Conservation (phyloP, 2,329 filamentous ascomycete species). For the Colletotrichum coccodes region DNA sequence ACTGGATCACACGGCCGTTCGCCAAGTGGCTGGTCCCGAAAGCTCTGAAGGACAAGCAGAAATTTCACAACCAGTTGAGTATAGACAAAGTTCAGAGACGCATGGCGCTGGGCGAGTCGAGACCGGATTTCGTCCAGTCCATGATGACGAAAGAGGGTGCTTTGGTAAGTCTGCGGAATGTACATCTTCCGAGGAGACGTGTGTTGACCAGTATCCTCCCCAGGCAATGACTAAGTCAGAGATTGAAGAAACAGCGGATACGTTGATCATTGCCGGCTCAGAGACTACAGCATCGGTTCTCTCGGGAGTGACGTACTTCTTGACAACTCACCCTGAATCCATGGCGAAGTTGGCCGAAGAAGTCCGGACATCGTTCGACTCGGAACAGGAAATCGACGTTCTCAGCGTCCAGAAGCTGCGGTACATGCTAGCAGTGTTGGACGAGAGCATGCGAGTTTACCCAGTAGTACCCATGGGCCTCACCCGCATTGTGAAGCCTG, state of each 20-base stretch:
- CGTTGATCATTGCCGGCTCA: slow-evolving; percentile 48
- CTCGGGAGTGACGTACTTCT: slow-evolving; percentile 50
- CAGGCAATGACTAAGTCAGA: slow-evolving; percentile 18
- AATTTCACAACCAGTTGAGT: slow-evolving; percentile 13
- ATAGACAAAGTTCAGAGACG: slow-evolving; percentile 18
- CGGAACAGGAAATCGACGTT: slow-evolving; percentile 49
- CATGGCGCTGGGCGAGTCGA: slow-evolving; percentile 29
- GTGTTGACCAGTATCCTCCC: neutral
- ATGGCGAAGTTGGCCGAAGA: slow-evolving; percentile 50
- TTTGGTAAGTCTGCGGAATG: neutral
- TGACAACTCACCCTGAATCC: slow-evolving; percentile 44
- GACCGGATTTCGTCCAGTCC: slow-evolving; percentile 35
- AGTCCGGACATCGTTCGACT: slow-evolving; percentile 48
- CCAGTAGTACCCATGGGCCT: slow-evolving; percentile 41
- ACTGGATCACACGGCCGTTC: neutral
- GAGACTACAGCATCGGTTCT: slow-evolving; percentile 58
- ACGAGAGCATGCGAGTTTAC: slow-evolving; percentile 51
- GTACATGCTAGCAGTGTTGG: slow-evolving; percentile 52
- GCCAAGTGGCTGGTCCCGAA: slow-evolving; percentile 8
- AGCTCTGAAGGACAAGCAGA: neutral
- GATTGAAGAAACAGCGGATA: slow-evolving; percentile 28
- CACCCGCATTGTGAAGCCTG: slow-evolving; percentile 40
- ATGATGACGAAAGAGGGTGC: slow-evolving; percentile 33
- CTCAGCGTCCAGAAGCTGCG: slow-evolving; percentile 40
- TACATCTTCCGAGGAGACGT: fast-evolving